Conservation (phyloP, 2,329 filamentous ascomycete species). For the Fusarium coffeatum region DNA sequence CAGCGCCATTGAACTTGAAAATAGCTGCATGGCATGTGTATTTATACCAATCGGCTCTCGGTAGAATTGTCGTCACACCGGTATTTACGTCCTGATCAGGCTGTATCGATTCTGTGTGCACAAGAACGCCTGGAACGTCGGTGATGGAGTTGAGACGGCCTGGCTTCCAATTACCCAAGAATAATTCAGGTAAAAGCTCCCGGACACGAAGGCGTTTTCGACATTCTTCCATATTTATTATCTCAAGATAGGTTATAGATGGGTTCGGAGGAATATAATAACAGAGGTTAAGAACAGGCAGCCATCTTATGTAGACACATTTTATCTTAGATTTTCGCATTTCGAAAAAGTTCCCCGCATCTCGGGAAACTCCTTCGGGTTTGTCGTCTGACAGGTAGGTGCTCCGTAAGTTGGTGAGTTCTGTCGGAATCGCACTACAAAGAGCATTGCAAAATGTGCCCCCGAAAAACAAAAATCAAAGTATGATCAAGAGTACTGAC, state of each 20-base stretch:
- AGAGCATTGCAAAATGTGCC: background rate
- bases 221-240: background rate
- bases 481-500: background rate
- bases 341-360: conserved; percentile 9
- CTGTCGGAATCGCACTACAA: background rate
- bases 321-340: background rate
- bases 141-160: conserved; percentile 63
- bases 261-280: background rate
- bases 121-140: conserved; percentile 62
- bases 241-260: background rate
- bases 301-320: background rate
- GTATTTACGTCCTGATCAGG: conserved; percentile 57
- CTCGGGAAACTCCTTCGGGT: conserved; percentile 14
- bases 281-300: background rate
- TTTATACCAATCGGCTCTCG: conserved; percentile 58
- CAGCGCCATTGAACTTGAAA: conserved; percentile 73
- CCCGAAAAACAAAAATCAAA: background rate
- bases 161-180: conserved; percentile 57
- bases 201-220: conserved; percentile 51
- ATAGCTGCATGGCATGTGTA: conserved; percentile 61
- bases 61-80: conserved; percentile 62
- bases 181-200: conserved; percentile 57
- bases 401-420: background rate
- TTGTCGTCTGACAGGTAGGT: background rate
- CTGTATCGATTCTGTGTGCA: conserved; percentile 59